Conservation (phyloP, 805 yeast species). For the Wickerhamomyces strasburgensis region DNA sequence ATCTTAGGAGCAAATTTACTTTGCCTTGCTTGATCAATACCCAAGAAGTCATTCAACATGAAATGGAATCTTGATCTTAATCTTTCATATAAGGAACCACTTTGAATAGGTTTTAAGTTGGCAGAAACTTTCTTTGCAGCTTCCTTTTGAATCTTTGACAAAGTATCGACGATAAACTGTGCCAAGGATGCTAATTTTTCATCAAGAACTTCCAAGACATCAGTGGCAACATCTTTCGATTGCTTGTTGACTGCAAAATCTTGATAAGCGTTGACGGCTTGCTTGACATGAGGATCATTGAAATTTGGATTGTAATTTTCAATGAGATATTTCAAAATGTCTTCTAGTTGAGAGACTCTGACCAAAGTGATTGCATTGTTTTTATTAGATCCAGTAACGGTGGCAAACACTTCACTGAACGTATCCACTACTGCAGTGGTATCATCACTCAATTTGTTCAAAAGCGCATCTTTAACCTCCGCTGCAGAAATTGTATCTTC, state of each 20-base stretch:
- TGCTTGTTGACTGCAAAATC: constrained; percentile 32
- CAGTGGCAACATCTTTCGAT: not conserved
- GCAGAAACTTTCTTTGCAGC: not conserved
- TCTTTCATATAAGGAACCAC: constrained; percentile 5
- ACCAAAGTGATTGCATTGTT: too few relatives aligned
- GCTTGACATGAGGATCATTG: constrained; percentile 69
- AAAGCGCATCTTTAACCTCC: not conserved
- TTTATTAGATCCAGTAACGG: constrained; percentile 12
- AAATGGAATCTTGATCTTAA: constrained; percentile 10
- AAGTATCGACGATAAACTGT: not conserved
- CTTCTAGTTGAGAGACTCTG: constrained; percentile 34
- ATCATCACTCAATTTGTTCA: not conserved
- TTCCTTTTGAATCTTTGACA: not conserved
- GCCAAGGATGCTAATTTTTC: not conserved
- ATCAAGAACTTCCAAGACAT: not conserved
- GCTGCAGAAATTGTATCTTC: not conserved
- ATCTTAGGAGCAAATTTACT: constrained; percentile 5
- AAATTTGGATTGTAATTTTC: constrained; percentile 68
- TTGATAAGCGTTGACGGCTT: constrained; percentile 47
- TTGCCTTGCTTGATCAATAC: constrained; percentile 13
- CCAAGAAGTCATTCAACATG: constrained; percentile 21
- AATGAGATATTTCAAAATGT: constrained; percentile 39
- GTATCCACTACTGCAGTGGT: constrained; percentile 7
- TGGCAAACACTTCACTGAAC: constrained; percentile 7
- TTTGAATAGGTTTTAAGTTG: constrained; percentile 1